Base-by-base conservation (phyloP, 2,329 filamentous ascomycete genomes). In the Hymenotorrendiella dingleyae region DNA sequence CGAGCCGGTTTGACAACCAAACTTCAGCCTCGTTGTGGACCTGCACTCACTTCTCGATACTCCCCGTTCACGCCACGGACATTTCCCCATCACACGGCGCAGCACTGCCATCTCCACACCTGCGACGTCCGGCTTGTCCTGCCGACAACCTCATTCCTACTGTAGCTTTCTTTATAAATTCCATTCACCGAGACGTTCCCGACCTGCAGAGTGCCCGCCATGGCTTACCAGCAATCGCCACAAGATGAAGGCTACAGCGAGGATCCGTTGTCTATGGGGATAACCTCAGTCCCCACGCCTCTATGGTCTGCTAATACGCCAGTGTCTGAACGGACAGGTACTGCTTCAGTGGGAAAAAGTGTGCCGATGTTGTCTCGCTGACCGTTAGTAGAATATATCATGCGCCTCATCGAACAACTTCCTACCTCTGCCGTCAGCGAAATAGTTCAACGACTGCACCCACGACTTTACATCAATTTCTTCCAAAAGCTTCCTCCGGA, bases 401-500 rank as follows among this genome's bases (percentile, higher is more conserved):
- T 91, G 67, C 74, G 78, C 34, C 74, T 95, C 19, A 72, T 96
- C 42, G 78, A 83, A 45, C 82, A 84, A 43, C 72, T 96, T 21
- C 86, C 85, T 14, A 94, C 88, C 1, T 85, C 85, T 6, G 78
- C 82, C 41, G 82, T 96, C 46, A 82, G 84, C 37, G 74, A 83
- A 33, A 86, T 96, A 40, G 86, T 95, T 35, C 78, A 90, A 42
- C 78, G 83, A 50, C 69, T 95, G 14, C 85, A 82, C 49, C 86
- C 89, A 4, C 76, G 90, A 40, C 80, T 97, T 3, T 90, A 96
- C 64, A 91, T 96, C 66, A 87, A 98, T 65, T 95, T 95, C 42
- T 80, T 95, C 30, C 71, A 79, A 50, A 81, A 87, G 56, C 77
- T 98, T 1, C 93, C 93, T 0, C 80, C 86, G 20, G 93, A 98